These are phyloP conservation scores for Diplocarpon rosae DNA, from an alignment of 2,329 filamentous ascomycete species.

Conservation along the genomic window DNA sequence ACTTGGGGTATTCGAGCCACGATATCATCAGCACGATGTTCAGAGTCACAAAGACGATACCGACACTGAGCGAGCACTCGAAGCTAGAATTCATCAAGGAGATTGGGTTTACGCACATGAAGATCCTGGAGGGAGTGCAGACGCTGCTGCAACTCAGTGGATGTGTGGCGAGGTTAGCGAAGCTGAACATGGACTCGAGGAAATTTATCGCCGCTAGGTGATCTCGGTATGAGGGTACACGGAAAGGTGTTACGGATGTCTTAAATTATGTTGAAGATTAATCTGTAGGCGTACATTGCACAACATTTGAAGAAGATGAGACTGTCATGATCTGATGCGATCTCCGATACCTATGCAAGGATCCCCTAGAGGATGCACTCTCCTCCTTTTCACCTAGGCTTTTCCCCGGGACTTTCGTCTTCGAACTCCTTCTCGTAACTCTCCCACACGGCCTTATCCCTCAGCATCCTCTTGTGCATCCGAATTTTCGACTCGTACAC, in stretches of 20 bases:
- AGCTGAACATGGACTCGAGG: slow-evolving; percentile 91
- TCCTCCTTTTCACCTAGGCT: slow-evolving; percentile 8
- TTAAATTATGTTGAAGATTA: slow-evolving; percentile 8
- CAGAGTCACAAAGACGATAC: slow-evolving; percentile 91
- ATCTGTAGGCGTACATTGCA: slow-evolving; percentile 10
- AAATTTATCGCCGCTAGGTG: slow-evolving; percentile 45
- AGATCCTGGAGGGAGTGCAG: slow-evolving; percentile 94
- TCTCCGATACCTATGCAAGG: not conserved
- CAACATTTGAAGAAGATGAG: slow-evolving; percentile 3
- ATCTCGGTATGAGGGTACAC: slow-evolving; percentile 11
- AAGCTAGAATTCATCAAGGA: slow-evolving; percentile 98
- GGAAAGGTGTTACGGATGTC: slow-evolving; percentile 19
- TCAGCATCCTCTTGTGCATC: slow-evolving; percentile 49
- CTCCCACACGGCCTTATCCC: slow-evolving; percentile 59
- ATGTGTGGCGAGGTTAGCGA: slow-evolving; percentile 82
- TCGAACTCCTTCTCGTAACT: slow-evolving; percentile 48
- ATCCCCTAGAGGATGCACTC: not conserved
- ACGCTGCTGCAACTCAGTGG: slow-evolving; percentile 89
- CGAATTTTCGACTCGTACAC: slow-evolving; percentile 56
- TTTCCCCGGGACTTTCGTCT: slow-evolving; percentile 10
- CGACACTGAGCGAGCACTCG: slow-evolving; percentile 81
- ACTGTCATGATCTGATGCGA: slow-evolving; percentile 1
- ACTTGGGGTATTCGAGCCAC: slow-evolving; percentile 92
- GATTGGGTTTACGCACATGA: slow-evolving; percentile 99
- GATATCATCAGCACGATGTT: slow-evolving; percentile 99